These are phyloP conservation scores for Xylaria sp. DNA, from an alignment of 2,329 filamentous ascomycete species.

Conservation along the genomic window DNA sequence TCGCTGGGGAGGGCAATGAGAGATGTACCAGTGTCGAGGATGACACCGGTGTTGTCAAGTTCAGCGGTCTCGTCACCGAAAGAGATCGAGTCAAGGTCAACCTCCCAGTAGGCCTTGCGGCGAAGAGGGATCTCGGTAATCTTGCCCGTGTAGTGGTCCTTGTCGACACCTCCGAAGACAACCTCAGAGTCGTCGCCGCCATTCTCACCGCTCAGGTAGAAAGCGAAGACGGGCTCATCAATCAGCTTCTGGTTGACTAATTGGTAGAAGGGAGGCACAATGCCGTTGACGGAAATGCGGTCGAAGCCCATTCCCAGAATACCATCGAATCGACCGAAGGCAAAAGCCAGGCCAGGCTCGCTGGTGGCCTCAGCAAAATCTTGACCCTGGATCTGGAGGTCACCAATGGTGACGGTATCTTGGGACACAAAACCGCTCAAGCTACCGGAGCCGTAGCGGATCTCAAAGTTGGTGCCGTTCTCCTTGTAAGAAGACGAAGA, in stretches of 20 bases:
- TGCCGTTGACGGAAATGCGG: constrained; percentile 93
- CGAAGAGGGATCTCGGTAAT: constrained; percentile 90
- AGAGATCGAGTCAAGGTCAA: constrained; percentile 86
- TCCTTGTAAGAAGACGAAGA: constrained; percentile 85
- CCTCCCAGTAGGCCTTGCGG: constrained; percentile 99
- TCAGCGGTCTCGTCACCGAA: constrained; percentile 82
- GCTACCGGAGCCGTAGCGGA: constrained; percentile 91
- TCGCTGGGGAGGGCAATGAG: constrained; percentile 89
- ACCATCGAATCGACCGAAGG: constrained; percentile 95
- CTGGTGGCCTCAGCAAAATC: constrained; percentile 94
- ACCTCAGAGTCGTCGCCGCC: constrained; percentile 72
- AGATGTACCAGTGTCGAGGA: constrained; percentile 97
- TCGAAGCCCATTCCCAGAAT: constrained; percentile 94
- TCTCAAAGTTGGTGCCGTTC: constrained; percentile 90
- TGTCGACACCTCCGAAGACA: constrained; percentile 82
- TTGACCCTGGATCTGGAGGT: constrained; percentile 81
- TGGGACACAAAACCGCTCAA: constrained; percentile 90
- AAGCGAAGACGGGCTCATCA: constrained; percentile 90
- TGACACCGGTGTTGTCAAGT: constrained; percentile 90
- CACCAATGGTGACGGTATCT: constrained; percentile 80
- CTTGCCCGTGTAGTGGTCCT: constrained; percentile 75
- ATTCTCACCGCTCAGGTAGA: constrained; percentile 80
- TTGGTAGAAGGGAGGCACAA: constrained; percentile 93
- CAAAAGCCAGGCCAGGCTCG: constrained; percentile 94
- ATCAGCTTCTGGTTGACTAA: constrained; percentile 86